Conservation (phyloP, 75 land plant species). For the Cryptomeria japonica region DNA sequence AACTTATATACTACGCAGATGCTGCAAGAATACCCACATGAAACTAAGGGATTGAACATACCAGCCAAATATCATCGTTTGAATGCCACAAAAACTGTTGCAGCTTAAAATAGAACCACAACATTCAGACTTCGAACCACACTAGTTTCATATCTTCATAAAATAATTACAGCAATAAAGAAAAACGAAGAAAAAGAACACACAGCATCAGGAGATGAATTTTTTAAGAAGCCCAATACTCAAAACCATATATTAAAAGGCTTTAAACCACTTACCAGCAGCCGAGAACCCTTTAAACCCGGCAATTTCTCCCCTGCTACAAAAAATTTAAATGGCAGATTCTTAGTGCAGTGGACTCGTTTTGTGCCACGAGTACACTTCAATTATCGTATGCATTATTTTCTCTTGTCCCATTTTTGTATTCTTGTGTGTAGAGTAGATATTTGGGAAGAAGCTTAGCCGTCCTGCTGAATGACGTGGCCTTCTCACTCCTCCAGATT, state of each 20-base stretch:
- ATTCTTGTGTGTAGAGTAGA: neutral
- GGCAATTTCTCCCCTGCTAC: neutral
- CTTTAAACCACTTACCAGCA: neutral
- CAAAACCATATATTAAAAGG: neutral
- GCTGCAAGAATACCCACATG: too few species aligned
- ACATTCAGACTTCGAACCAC: neutral
- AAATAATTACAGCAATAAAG: neutral
- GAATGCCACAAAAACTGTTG: neutral
- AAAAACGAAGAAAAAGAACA: neutral
- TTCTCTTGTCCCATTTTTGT: neutral
- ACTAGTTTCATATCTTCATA: neutral
- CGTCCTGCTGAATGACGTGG: neutral
- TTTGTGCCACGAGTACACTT: neutral
- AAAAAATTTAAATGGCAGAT: neutral
- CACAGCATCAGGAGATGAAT: neutral
- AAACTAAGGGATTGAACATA: neutral
- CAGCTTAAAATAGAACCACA: neutral
- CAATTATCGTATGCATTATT: neutral
- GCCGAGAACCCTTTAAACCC: neutral
- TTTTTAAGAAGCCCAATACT: neutral
- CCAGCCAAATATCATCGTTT: too few species aligned
- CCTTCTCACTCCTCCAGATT: neutral
- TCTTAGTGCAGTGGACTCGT: neutral
- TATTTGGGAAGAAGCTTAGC: neutral
- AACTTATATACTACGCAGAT: too few species aligned